Evolutionary conservation across 495 filamentous ascomycete species (phyloP), one percentile per base, ranked within the genome.

Genomic region (Annulohypoxylon bovei): DNA sequence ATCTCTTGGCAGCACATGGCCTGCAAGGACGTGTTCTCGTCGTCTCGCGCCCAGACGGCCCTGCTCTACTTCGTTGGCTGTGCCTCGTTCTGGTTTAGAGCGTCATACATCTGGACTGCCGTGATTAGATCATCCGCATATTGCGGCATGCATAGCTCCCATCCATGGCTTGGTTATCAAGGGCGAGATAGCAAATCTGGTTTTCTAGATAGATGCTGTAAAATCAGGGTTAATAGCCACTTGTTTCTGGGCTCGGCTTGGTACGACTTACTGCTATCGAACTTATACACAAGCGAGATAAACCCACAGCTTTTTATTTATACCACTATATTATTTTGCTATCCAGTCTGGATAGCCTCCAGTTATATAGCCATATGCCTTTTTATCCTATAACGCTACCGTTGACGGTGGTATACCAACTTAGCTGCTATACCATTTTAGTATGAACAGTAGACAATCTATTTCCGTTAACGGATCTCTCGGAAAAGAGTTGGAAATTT

Each of bases 1-100:
- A 67, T 59, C 52, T 14, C 37, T 49, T 58, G 56, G 56, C 56
- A 60, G 37, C 50, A 33, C 50, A 35, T 33, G 28, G 50, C 30
- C 30, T 54, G 50, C 30, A 16, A 35, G 28, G 50, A 35, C 16
- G 22, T 22, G 28, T 14, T 35, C 14, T 14, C 40, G 4, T 23
- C 23, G 47, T 50, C 22, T 22, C 6, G 14, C n/a, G 5, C 7
- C 6, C 23, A 11, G 20, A 11, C 22, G 44, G 1, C 23, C 23
- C 11, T 14, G 20, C n/a, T 33, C n/a, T n/a, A n/a, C n/a, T n/a
- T n/a, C 6, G 28, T 33, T 53, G 28, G 49, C 14, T 33, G 49
- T 20, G 14, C 6, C 1, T 32, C 23, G 8, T 53, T 3, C 22
- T 16, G 46, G 46, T 28, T 50, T 27, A 11, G 46, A 27, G 14